A percentile compares a stretch with the other conserved stretches of the same genome.
Evolutionary conservation across 495 filamentous ascomycete species (phyloP).

Genomic region (Podospora tetraspora): DNA sequence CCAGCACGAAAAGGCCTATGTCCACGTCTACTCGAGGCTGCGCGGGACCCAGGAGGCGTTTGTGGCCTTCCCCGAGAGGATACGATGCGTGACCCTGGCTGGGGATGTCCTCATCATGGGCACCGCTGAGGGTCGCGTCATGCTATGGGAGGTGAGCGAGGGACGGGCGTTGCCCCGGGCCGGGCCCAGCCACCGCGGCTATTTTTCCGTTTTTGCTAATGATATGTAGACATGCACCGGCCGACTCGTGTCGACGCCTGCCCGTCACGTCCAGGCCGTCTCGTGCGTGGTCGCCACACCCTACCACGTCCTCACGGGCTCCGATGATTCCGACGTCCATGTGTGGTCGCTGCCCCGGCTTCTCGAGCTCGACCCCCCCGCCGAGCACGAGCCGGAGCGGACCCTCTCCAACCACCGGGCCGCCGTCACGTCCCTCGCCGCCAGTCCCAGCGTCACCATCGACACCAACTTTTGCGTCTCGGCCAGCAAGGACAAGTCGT

Average conservation of each 20-base stretch:
- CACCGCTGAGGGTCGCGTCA: slow-evolving; percentile 78
- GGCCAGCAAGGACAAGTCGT: slow-evolving; percentile 71
- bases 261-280: slow-evolving; percentile 80
- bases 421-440: slow-evolving; percentile 64
- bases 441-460: slow-evolving; percentile 59
- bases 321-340: slow-evolving; percentile 80
- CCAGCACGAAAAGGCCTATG: slow-evolving; percentile 81
- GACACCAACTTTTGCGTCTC: slow-evolving; percentile 72
- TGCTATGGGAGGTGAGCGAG: slow-evolving; percentile 82
- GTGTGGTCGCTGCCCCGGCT: slow-evolving; percentile 79
- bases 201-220: slow-evolving; percentile 6
- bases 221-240: slow-evolving; percentile 67
- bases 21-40: slow-evolving; percentile 83
- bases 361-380: slow-evolving; percentile 51
- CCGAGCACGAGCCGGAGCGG: slow-evolving; percentile 53
- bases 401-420: slow-evolving; percentile 75
- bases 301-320: slow-evolving; percentile 80
- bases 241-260: slow-evolving; percentile 77
- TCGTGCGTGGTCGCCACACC: slow-evolving; percentile 68
- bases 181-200: neutral
- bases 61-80: slow-evolving; percentile 79
- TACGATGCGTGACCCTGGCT: slow-evolving; percentile 61
- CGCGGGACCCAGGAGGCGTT: slow-evolving; percentile 81
- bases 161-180: neutral
- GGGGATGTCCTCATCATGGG: slow-evolving; percentile 73